Conservation (phyloP, 176 grass and related monocot species). For the Tillandsia leiboldiana region DNA sequence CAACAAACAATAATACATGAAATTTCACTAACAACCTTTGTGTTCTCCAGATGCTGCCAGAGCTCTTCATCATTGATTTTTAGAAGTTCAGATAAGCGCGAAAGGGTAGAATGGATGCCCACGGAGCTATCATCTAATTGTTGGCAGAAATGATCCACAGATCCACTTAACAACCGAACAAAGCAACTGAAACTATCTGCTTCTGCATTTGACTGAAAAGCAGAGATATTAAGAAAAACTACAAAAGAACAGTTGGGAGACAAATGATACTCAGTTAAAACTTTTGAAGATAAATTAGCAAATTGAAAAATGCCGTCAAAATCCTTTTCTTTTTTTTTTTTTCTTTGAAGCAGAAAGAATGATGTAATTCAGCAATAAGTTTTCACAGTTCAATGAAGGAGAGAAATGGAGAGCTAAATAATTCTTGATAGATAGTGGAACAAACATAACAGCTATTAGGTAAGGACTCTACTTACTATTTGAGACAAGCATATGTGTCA, state of each 20-base stretch:
- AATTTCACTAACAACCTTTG: constrained; percentile 32
- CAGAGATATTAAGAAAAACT: constrained; percentile 8
- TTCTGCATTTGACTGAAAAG: constrained; percentile 48
- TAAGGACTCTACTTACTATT: no score
- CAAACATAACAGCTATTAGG: no score
- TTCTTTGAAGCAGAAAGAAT: background rate
- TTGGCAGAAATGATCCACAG: constrained; percentile 76
- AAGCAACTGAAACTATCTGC: constrained; percentile 84
- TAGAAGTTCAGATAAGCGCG: constrained; percentile 64
- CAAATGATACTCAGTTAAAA: background rate
- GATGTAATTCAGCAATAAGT: no score
- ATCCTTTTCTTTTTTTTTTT: no score
- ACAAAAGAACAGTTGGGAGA: constrained; percentile 12
- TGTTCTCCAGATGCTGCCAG: constrained; percentile 76
- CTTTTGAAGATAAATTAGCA: background rate
- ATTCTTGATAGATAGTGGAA: no score
- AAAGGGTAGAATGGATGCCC: constrained; percentile 66
- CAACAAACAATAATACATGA: background rate
- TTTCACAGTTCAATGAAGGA: no score
- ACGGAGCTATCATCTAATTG: constrained; percentile 82
- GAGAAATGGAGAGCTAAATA: no score
- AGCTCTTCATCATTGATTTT: constrained; percentile 93
- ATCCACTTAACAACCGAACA: constrained; percentile 65
- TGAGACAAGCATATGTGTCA: background rate
- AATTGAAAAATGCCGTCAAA: no score